Evolutionary conservation across 2,329 filamentous ascomycete species (phyloP).

Genomic region (Trichoderma atrobrunneum): DNA sequence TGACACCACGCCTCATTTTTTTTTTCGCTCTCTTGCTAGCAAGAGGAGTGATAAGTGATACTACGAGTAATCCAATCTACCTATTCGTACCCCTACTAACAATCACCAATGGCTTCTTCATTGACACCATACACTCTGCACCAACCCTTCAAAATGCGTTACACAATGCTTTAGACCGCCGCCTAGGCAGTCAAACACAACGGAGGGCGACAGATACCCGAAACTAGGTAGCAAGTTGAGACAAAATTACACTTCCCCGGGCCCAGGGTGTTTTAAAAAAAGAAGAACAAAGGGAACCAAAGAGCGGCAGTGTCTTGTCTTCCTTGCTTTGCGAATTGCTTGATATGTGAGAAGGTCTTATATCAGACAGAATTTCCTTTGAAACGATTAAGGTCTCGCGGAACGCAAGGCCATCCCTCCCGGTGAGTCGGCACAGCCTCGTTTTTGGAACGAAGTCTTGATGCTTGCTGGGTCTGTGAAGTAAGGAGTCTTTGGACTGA

Average conservation of each 20-base stretch:
- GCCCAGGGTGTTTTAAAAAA: neutral
- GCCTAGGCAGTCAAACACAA: neutral
- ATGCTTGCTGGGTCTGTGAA: neutral
- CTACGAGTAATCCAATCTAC: neutral
- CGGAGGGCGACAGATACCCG: neutral
- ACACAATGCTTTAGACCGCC: neutral
- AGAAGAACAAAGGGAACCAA: neutral
- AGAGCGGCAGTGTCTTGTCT: neutral
- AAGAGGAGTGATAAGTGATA: neutral
- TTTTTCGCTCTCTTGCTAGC: neutral
- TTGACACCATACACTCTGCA: neutral
- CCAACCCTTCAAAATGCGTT: neutral
- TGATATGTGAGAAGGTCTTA: neutral
- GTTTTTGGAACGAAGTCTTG: neutral
- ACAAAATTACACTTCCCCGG: neutral
- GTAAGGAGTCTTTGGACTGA: neutral
- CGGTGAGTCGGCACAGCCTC: neutral
- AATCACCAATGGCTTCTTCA: neutral
- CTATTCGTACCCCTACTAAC: neutral
- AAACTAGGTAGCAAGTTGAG: neutral
- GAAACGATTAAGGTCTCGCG: slow-evolving; percentile 4
- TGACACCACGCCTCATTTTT: neutral
- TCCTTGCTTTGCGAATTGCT: neutral
- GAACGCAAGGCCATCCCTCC: neutral
- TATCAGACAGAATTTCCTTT: neutral